Evolutionary conservation across 345 rosid species (phyloP), one percentile per base, ranked within the genome.

Genomic region (Mangifera indica): DNA sequence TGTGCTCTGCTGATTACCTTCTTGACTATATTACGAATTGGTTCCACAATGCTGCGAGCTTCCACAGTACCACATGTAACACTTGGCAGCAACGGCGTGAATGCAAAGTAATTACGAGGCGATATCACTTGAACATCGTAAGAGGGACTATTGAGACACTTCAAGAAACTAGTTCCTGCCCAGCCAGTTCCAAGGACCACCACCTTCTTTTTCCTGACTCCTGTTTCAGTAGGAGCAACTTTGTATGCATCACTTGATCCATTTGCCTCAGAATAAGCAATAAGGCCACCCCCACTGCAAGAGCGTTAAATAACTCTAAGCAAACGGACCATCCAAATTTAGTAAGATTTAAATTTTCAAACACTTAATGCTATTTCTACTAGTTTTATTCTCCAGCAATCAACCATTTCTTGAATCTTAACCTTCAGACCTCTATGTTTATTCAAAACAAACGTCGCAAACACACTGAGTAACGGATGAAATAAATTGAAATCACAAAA

Each of bases 101-200:
- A 95, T 3, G 98, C 93, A 80, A 95, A 95, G 86, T 93, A 95
- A 82, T 95, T 93, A 25, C 98, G 92, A 71, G 99, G 99, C 1
- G 99, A 95, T 62, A 93, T 84, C 72, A 96, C 86, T 82, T 87
- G 93, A 78, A 96, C 91, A 70, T 96, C 97, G 52, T 93, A 96
- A 0, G 72, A 66, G n/a, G 96, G 75, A 72, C 81, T 76, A 57
- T 89, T 75, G 48, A 96, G 75, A 65, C 81, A 87, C 91, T 86
- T 91, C 83, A 93, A 73, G 85, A 96, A 93, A 79, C 92, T 88
- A 5, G 96, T 91, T 63, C 94, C 98, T 9, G 98, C 98, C 99
- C 99, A 96, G 18, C 99, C 99, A 62, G 96, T 93, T 62, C 99
- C 99, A 15, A 96, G 93, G n/a, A 96, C 87, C 79, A 93, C 96